Conservation (phyloP, 805 yeast species). For the Candida xyloterini region DNA sequence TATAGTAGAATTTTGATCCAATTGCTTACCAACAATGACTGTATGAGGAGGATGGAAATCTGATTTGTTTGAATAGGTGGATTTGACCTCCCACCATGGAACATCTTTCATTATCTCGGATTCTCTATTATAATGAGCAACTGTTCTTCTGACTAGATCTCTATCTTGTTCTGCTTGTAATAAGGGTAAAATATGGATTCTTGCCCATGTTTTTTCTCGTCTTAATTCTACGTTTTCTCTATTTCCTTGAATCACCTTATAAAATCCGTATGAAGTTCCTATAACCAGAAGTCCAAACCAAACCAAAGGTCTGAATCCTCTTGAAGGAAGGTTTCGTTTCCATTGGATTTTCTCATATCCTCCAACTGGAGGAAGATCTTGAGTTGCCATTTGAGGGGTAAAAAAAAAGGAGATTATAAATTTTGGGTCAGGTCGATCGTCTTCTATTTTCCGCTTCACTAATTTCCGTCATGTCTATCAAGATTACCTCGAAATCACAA, state of each 20-base stretch:
- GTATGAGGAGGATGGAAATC: constrained; percentile 38
- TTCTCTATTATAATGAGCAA: constrained; percentile 66
- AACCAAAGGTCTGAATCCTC: constrained; percentile 78
- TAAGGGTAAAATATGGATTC: constrained; percentile 69
- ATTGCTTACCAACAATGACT: constrained; percentile 34
- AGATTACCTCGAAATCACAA: constrained; percentile 45
- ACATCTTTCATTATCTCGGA: constrained; percentile 61
- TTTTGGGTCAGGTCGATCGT: constrained; percentile 8
- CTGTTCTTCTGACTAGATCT: constrained; percentile 67
- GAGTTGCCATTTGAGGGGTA: constrained; percentile 30
- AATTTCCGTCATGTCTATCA: constrained; percentile 40
- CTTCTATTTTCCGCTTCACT: constrained; percentile 5
- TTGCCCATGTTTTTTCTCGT: constrained; percentile 75
- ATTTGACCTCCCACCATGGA: constrained; percentile 58
- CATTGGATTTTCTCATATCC: constrained; percentile 87
- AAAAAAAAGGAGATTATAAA: neutral
- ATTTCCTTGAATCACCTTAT: constrained; percentile 60
- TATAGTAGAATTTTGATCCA: constrained; percentile 30
- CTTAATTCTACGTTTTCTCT: constrained; percentile 72
- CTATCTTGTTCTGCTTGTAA: constrained; percentile 82
- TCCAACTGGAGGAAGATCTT: constrained; percentile 83
- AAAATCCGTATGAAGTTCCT: constrained; percentile 69
- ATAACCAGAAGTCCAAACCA: constrained; percentile 65
- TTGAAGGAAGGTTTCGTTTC: constrained; percentile 80
- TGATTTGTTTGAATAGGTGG: constrained; percentile 34